These are phyloP conservation scores for Lichenothelia convexa DNA, from an alignment of 495 filamentous ascomycete species.

Conservation along the genomic window DNA sequence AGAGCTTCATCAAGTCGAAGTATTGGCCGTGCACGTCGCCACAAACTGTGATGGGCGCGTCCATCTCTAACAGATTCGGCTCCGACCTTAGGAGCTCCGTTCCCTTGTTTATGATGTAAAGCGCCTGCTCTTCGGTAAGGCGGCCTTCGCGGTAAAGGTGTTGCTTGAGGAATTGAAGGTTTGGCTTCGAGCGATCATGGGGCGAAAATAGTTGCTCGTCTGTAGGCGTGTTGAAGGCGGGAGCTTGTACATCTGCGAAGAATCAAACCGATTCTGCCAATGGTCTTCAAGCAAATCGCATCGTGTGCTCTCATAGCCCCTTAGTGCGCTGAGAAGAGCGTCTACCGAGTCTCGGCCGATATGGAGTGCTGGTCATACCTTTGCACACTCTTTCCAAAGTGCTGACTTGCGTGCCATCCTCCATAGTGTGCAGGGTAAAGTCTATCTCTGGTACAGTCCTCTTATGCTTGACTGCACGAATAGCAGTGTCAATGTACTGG, in stretches of 20 bases:
- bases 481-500: slow-evolving; percentile 24
- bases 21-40: slow-evolving; percentile 98
- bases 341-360: background rate
- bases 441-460: slow-evolving; percentile 92
- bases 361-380: slow-evolving; percentile 37
- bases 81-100: slow-evolving; percentile 68
- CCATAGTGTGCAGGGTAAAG: slow-evolving; percentile 94
- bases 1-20: slow-evolving; percentile 98
- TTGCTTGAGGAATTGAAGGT: slow-evolving; percentile 87
- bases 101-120: slow-evolving; percentile 81
- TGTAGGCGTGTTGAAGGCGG: slow-evolving; percentile 73
- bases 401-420: slow-evolving; percentile 87
- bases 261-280: too few relatives aligned
- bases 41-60: slow-evolving; percentile 98
- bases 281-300: too few relatives aligned
- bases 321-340: too few relatives aligned
- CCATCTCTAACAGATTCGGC: slow-evolving; percentile 96
- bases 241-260: slow-evolving; percentile 75
- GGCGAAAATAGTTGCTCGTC: slow-evolving; percentile 66
- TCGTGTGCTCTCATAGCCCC: too few relatives aligned
- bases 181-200: slow-evolving; percentile 70
- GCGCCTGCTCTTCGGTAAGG: slow-evolving; percentile 86
- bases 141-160: slow-evolving; percentile 96
- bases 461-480: slow-evolving; percentile 75
- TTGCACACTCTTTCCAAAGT: slow-evolving; percentile 92